Evolutionary conservation across 208 protist genomes (phyloP), one percentile per base, ranked within the genome.

Genomic region (Trypanosoma vivax): DNA sequence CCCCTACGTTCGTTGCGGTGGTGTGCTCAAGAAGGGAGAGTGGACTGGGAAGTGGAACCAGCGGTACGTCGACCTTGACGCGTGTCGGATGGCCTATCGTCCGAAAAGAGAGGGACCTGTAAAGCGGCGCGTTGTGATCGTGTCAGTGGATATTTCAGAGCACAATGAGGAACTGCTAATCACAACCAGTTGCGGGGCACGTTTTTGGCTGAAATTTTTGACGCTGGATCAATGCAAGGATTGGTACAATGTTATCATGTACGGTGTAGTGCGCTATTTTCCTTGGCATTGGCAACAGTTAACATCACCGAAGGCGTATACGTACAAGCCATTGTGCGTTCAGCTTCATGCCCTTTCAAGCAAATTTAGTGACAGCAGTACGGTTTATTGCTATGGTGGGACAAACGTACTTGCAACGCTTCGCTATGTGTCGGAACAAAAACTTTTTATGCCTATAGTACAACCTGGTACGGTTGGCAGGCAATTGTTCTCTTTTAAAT

Each of bases 191-290:
- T 64, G 29, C 11, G 70, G 76, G 1, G 73, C 86, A 60, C 62
- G 55, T n/a, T 86, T 90, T 43, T 90, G 82, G 82, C 48, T 86
- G 0, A 66, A 70, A 56, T 84, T 86, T 52, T 29, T 45, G 49
- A 73, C 57, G 13, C 49, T 23, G 3, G 61, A 67, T 28, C 60
- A 77, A 56, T 83, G 65, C 29, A 21, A 70, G 23, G 63, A 65
- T 19, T 90, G 82, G 82, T 58, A 52, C 29, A 35, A 23, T 21
- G 53, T 61, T 30, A 65, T 81, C 30, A 43, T 60, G 10, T 63
- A 53, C 11, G 35, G 60, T 5, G 42, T 90, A 49, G 59, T 49
- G 2, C 34, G 50, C 11, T 47, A 68, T 40, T 62, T 54, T 34
- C 52, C 78, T 27, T 90, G 82, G 82, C 68, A 83, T 45, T 90